These are phyloP conservation scores for Aspergillus luchuensis DNA, from an alignment of 2,329 filamentous ascomycete species.

Conservation along the genomic window DNA sequence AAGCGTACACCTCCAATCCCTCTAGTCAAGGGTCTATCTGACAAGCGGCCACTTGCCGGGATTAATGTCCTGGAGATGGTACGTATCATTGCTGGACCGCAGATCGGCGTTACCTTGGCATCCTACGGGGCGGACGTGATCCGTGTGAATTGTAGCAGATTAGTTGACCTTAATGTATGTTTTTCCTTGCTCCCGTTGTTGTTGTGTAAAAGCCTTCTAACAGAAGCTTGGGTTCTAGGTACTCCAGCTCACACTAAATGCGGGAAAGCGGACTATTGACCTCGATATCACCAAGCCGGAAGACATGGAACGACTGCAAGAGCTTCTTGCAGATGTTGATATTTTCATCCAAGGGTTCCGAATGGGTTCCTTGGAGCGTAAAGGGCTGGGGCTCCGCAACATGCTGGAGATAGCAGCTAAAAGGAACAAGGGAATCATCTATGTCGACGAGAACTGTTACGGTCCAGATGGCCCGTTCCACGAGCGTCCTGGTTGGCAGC, in stretches of 20 bases:
- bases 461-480: conserved; percentile 50
- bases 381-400: conserved; percentile 34
- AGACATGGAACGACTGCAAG: conserved; percentile 42
- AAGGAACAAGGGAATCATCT: conserved; percentile 48
- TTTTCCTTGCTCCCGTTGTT: background rate
- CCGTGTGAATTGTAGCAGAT: conserved; percentile 47
- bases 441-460: conserved; percentile 54
- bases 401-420: conserved; percentile 42
- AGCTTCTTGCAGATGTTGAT: conserved; percentile 53
- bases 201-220: background rate
- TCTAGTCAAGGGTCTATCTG: conserved; percentile 7
- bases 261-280: conserved; percentile 18
- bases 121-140: conserved; percentile 52
- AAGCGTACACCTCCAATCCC: conserved; percentile 36
- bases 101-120: conserved; percentile 46
- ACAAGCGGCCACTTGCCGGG: conserved; percentile 42
- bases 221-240: background rate
- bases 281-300: conserved; percentile 49
- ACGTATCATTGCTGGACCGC: conserved; percentile 43
- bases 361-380: conserved; percentile 39
- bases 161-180: conserved; percentile 38
- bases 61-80: conserved; percentile 53
- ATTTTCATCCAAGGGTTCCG: conserved; percentile 57
- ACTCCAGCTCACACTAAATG: conserved; percentile 13
- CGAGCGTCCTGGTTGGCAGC: conserved; percentile 52